Evolutionary conservation across 306 rosid species (phyloP).

Genomic region (Neltuma alba): DNA sequence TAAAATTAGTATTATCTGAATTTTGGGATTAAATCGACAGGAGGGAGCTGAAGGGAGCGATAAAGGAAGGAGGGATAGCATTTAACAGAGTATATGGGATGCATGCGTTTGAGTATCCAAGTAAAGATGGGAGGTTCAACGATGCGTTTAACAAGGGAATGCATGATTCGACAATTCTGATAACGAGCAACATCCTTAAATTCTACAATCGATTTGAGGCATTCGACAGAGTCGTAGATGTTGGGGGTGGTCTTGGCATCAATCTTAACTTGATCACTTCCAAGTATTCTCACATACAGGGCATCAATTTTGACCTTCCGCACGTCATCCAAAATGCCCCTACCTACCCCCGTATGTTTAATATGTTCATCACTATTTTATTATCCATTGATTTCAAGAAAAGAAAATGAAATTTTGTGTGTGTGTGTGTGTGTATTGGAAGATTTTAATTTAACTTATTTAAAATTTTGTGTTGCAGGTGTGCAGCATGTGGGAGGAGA

Average conservation of each 20-base stretch:
- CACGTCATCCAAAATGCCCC: conserved; percentile 57
- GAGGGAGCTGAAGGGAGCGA: conserved; percentile 51
- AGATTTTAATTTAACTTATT: background rate
- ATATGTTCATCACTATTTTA: too few relatives aligned
- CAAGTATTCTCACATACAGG: conserved; percentile 50
- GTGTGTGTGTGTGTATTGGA: background rate
- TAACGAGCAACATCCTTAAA: conserved; percentile 42
- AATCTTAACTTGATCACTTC: conserved; percentile 55
- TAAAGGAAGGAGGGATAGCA: conserved; percentile 58
- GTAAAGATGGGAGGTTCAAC: conserved; percentile 42
- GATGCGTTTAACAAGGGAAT: conserved; percentile 56
- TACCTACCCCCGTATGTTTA: conserved; percentile 44
- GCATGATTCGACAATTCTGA: conserved; percentile 36
- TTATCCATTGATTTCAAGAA: background rate
- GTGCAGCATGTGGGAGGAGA: conserved; percentile 49
- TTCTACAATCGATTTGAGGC: conserved; percentile 49
- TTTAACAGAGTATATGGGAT: conserved; percentile 52
- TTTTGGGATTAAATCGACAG: conserved; percentile 2
- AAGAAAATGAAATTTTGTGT: background rate
- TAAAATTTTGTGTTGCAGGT: conserved; percentile 22
- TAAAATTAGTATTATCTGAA: too few relatives aligned
- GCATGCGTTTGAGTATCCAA: conserved; percentile 45
- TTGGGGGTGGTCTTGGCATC: conserved; percentile 66
- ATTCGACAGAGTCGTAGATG: conserved; percentile 52
- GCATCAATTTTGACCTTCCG: conserved; percentile 48